Conservation (phyloP, 805 yeast species). For the Blastobotrys parvus region DNA sequence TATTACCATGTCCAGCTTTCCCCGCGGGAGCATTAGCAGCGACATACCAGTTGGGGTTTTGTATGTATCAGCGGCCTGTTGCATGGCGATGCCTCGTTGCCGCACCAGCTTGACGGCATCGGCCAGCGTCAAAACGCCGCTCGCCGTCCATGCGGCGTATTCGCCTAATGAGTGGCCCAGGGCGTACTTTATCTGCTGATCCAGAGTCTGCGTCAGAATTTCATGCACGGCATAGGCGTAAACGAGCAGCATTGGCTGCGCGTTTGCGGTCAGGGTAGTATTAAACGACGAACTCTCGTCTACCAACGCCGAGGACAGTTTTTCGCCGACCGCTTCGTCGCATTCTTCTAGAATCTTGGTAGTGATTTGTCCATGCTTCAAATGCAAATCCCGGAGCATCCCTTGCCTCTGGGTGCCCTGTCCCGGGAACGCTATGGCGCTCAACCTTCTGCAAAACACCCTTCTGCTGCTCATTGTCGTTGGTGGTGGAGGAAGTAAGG, state of each 20-base stretch:
- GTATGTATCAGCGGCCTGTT: constrained; percentile 23
- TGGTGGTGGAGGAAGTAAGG: too few species aligned
- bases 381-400: constrained; percentile 19
- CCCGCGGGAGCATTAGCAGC: constrained; percentile 3
- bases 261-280: constrained; percentile 34
- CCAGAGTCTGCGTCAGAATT: constrained; percentile 19
- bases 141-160: constrained; percentile 35
- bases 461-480: too few species aligned
- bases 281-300: constrained; percentile 11
- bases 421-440: constrained; percentile 23
- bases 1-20: too few species aligned
- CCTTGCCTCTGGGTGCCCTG: constrained; percentile 32
- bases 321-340: constrained; percentile 20
- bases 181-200: constrained; percentile 17
- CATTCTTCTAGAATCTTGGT: constrained; percentile 22
- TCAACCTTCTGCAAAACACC: too few species aligned
- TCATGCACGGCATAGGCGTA: constrained; percentile 31
- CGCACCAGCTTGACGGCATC: constrained; percentile 37
- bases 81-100: constrained; percentile 39
- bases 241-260: constrained; percentile 47
- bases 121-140: constrained; percentile 30
- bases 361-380: constrained; percentile 18
- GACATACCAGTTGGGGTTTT: constrained; percentile 9
- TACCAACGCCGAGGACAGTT: constrained; percentile 15
- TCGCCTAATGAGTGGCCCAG: constrained; percentile 49